phyloP scores from a whole-genome alignment of 140 eudicot species.

The Cichorium intybus region DNA sequence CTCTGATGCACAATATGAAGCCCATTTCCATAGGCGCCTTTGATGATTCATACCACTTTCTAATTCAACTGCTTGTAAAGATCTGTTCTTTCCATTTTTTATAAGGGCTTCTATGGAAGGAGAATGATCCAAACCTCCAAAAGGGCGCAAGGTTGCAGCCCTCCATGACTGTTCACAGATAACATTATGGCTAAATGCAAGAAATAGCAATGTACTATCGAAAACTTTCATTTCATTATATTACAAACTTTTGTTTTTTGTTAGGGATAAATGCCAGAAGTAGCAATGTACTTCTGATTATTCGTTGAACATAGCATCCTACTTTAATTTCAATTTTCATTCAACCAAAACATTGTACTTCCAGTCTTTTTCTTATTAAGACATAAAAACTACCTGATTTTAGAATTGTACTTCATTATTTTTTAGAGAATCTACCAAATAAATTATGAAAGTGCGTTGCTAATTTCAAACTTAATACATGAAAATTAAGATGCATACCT shows the following conservation, averaged over 20 bases:
- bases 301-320: background rate
- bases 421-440: too few relatives aligned
- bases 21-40: conserved; percentile 97
- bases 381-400: too few relatives aligned
- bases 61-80: conserved; percentile 82
- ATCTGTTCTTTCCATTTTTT: conserved; percentile 82
- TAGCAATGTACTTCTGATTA: too few relatives aligned
- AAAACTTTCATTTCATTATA: too few relatives aligned
- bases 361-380: background rate
- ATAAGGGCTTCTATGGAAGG: conserved; percentile 67
- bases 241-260: too few relatives aligned
- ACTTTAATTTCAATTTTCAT: too few relatives aligned
- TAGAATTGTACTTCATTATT: too few relatives aligned
- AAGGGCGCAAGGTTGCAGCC: conserved; percentile 78
- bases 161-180: conserved; percentile 83
- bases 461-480: conserved; percentile 2
- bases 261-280: too few relatives aligned
- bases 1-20: conserved; percentile 91
- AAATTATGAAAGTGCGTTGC: too few relatives aligned
- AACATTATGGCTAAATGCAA: background rate
- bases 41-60: conserved; percentile 92
- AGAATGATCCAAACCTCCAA: conserved; percentile 69
- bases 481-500: conserved; percentile 46
- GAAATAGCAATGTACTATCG: background rate
- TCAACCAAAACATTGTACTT: background rate